These are phyloP conservation scores for Calonectria pteridis DNA, from an alignment of 2,329 filamentous ascomycete genomes.

Conservation along the genomic window DNA sequence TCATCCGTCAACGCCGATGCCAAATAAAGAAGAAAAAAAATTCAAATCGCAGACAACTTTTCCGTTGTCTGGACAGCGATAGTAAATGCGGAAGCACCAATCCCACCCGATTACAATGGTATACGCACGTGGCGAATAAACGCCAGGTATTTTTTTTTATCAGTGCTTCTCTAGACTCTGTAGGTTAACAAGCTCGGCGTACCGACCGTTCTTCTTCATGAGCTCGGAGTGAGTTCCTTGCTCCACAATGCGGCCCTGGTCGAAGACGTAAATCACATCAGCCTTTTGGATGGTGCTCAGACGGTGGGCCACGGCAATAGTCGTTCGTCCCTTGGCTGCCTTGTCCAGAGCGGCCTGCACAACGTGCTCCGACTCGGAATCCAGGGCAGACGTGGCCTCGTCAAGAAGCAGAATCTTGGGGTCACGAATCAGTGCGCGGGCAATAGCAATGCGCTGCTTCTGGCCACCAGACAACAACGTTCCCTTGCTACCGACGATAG, in stretches of 20 bases:
- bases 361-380: conserved; percentile 82
- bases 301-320: conserved; percentile 93
- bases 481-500: conserved; percentile 88
- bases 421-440: conserved; percentile 89
- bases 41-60: not conserved
- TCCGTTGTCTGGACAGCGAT: not conserved
- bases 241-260: conserved; percentile 88
- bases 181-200: conserved; percentile 83
- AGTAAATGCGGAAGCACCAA: conserved; percentile 6
- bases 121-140: not conserved
- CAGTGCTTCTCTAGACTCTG: conserved; percentile 78
- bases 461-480: conserved; percentile 89
- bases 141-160: conserved; percentile 23
- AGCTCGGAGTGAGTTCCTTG: conserved; percentile 82
- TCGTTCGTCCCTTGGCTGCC: conserved; percentile 86
- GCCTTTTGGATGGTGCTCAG: conserved; percentile 95
- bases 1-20: conserved; percentile 17
- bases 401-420: conserved; percentile 89
- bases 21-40: not conserved
- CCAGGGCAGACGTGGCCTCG: conserved; percentile 83
- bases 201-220: conserved; percentile 77
- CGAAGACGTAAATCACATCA: conserved; percentile 96
- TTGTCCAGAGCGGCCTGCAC: conserved; percentile 86
- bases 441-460: conserved; percentile 95
- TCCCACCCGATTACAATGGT: not conserved